Evolutionary conservation across 2,329 filamentous ascomycete genomes (phyloP), one percentile per base, ranked within the genome.

Genomic region (Trichoderma sp.): DNA sequence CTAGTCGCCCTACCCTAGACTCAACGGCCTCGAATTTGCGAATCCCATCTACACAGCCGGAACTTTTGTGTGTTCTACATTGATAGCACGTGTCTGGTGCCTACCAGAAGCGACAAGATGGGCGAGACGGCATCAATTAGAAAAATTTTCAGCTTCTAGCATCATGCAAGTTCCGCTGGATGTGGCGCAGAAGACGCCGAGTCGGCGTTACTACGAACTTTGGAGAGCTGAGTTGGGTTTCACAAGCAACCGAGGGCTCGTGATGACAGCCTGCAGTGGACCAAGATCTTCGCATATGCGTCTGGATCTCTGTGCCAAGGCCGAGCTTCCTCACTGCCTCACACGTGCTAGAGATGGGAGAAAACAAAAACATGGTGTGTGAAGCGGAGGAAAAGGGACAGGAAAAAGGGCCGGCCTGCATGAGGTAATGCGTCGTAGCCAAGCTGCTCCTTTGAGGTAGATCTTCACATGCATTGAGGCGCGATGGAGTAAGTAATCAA

Each of bases 1-100:
- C 60, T 73, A 73, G 69, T 35, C 35, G 29, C 62, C 71, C 71
- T 73, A 65, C 71, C 60, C 71, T 73, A 73, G 60, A 73, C 11
- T 50, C 21, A 35, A 29, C 41, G n/a, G 16, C 59, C 24, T 65
- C 18, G 50, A 56, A 14, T n/a, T 27, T 56, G 66, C 31, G 6
- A 45, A n/a, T 53, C 27, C 29, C 38, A 27, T 35, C 2, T 8
- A 11, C 27, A 41, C 11, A 29, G 24, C 53, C 35, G 60, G 60
- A 56, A 38, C 60, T 73, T 73, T 73, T 73, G 71, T 33, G 41
- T 14, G 6, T 41, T 60, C 8, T 72, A 27, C 59, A 65, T 73
- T 65, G 14, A 33, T 31, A 8, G n/a, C 60, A 64, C 60, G 60
- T 73, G 41, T 56, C 33, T 41, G 24, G 21, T 24, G 18, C 53